phyloP scores from a whole-genome alignment of 2,329 filamentous ascomycete genomes.

The Thyridium curvatum region DNA sequence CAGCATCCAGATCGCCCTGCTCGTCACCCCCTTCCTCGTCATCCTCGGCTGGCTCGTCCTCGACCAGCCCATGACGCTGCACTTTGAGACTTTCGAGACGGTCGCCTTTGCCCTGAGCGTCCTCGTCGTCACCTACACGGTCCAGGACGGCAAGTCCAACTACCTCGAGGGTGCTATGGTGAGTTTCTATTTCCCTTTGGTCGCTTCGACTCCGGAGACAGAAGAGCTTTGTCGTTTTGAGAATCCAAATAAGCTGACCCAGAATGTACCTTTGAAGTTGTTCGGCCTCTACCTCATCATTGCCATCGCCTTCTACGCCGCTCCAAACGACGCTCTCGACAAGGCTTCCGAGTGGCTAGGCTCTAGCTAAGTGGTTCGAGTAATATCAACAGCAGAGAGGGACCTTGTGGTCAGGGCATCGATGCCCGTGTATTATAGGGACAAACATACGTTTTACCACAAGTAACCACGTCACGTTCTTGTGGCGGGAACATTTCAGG shows the following conservation, averaged over 20 bases:
- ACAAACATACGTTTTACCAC: no score
- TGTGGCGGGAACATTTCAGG: no score
- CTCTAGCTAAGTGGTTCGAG: neutral
- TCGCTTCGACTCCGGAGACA: no score
- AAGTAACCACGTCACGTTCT: no score
- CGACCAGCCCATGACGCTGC: constrained; percentile 65
- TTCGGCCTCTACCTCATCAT: constrained; percentile 53
- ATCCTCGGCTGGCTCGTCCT: constrained; percentile 74
- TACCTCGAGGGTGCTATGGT: constrained; percentile 78
- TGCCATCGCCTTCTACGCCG: constrained; percentile 53
- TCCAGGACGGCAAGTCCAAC: constrained; percentile 78
- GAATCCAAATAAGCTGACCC: constrained; percentile 4
- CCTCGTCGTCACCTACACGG: constrained; percentile 67
- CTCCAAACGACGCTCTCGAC: constrained; percentile 42
- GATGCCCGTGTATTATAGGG: no score
- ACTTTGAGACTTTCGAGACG: constrained; percentile 76
- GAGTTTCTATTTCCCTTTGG: constrained; percentile 9
- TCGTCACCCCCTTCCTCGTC: constrained; percentile 75
- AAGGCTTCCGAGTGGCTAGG: constrained; percentile 13
- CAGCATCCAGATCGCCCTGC: constrained; percentile 75
- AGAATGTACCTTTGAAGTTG: constrained; percentile 19
- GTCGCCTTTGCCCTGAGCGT: constrained; percentile 72
- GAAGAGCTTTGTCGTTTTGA: neutral
- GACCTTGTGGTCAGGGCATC: no score
- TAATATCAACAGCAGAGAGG: no score